Base-by-base conservation (phyloP, 2,329 filamentous ascomycete species). In the Akanthomyces uredinophilus region DNA sequence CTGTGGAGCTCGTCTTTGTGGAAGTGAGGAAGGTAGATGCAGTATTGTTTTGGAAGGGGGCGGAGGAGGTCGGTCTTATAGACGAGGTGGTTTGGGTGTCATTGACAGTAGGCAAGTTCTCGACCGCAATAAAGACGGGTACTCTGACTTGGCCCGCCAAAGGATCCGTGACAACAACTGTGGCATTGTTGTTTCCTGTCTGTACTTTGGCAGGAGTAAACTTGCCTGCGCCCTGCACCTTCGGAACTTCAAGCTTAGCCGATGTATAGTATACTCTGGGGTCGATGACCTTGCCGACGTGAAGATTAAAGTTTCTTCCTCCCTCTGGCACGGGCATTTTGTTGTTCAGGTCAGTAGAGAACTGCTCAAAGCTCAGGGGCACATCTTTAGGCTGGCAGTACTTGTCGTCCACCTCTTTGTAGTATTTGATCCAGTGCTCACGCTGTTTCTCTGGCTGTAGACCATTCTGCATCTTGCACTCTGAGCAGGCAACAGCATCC, bases 391-490 rank as follows among this genome's bases (percentile, higher is more conserved):
- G 1, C 20, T 29, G 5, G 37, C 51, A 54, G 51, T 54, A 54
- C 7, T 27, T 11, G 1, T 27, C 16, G 4, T 27, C 14, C 13
- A 54, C 22, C 35, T n/a, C 35, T 7, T 29, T 41, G 51, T 29
- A 41, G 16, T 41, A 54, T 3, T 39, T n/a, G 20, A 6, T 11
- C 51, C 51, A 54, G 37, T 54, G 6, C 4, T 54, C 7, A 13
- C 16, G 13, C 14, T 29, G 22, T 3, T 0, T 1, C 0, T 0
- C 3, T 1, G 39, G 5, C 24, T 46, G 18, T 7, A 56, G 53
- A 27, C 18, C 53, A 11, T 56, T 44, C 20, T 56, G 18, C 24
- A 7, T 3, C 53, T 56, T 46, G 53, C 53, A 56, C 41, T 56
- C 18, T 7, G 24, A 14, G 53, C 53, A 56, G 8, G 53, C 53